Conservation (phyloP, 106 monocot species). For the Allium cepa region DNA sequence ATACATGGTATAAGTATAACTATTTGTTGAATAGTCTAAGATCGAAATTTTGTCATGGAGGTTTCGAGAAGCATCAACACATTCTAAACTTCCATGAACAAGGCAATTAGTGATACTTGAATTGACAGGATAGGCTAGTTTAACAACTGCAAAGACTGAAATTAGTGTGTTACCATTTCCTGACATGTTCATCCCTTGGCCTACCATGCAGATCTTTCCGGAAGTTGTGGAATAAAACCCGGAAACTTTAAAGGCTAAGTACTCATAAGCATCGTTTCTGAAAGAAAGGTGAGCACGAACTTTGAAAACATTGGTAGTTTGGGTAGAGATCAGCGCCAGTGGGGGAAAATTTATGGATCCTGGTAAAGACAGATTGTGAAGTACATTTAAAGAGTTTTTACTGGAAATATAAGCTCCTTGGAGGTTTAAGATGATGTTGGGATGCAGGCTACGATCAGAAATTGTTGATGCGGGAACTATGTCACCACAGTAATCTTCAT, state of each 20-base stretch:
- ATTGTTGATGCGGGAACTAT: not conserved
- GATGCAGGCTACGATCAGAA: not conserved
- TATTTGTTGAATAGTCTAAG: slow-evolving; percentile 30
- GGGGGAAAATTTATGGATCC: too few species aligned
- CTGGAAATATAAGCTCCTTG: too few species aligned
- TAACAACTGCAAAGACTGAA: slow-evolving; percentile 35
- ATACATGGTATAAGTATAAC: slow-evolving; percentile 43
- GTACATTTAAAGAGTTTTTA: too few species aligned
- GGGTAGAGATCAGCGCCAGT: not conserved
- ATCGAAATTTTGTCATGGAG: slow-evolving; percentile 32
- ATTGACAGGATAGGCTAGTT: not conserved
- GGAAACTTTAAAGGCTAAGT: not conserved
- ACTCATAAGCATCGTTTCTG: not conserved
- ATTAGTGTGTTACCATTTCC: slow-evolving; percentile 24
- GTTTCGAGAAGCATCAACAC: not conserved
- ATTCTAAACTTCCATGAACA: slow-evolving; percentile 22
- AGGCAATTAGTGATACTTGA: slow-evolving; percentile 28
- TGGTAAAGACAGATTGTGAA: too few species aligned
- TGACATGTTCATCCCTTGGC: slow-evolving; percentile 1
- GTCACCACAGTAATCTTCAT: not conserved
- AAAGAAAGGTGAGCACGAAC: not conserved
- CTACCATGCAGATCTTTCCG: slow-evolving; percentile 65
- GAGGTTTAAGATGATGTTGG: too few species aligned
- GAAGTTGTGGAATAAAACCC: slow-evolving; percentile 45
- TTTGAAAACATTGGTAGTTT: not conserved